Evolutionary conservation across 306 rosid genomes (phyloP), one percentile per base, ranked within the genome.

Genomic region (Vicia villosa): DNA sequence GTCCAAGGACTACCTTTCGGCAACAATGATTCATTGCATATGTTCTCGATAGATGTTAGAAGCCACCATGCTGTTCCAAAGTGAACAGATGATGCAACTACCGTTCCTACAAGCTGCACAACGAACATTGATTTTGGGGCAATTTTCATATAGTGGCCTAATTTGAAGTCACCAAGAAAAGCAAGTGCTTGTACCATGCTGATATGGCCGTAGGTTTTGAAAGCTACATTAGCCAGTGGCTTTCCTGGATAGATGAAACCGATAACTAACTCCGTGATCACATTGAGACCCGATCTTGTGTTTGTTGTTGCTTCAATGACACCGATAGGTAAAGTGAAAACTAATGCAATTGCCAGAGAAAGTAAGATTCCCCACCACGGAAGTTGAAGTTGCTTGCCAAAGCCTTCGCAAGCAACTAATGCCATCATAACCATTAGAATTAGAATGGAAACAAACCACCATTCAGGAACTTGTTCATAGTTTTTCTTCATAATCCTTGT

Each of bases 361-460:
- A 91, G 32, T 13, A 92, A 8, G 38, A 92, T 36, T 54, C 97
- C 96, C 97, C 96, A 92, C 85, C 88, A 89, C 21, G 97, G 96
- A 26, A 92, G 77, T 36, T 92, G 97, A 46, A 92, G 96, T 58
- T 92, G 96, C 65, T 79, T 64, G 54, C 72, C 88, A 22, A 88
- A 91, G 26, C 96, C 92, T 82, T 84, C 87, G 63, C 97, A 88
- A 37, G 80, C 71, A 30, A 22, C 13, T 36, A 86, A 54, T 20
- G 87, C 59, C 40, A 88, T 85, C 16, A 46, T 56, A 38, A 81
- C 15, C 86, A 80, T 82, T 21, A 65, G 0, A 3, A 65, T 6
- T 54, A 91, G 75, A 70, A 91, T 82, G 60, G 55, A 16, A n/a
- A 43, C 14, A 56, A 91, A 91, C 96, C 97, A 82, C 16, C 85